Conservation (phyloP, 352 stramenopile genomes). For the Phytophthora sp. region DNA sequence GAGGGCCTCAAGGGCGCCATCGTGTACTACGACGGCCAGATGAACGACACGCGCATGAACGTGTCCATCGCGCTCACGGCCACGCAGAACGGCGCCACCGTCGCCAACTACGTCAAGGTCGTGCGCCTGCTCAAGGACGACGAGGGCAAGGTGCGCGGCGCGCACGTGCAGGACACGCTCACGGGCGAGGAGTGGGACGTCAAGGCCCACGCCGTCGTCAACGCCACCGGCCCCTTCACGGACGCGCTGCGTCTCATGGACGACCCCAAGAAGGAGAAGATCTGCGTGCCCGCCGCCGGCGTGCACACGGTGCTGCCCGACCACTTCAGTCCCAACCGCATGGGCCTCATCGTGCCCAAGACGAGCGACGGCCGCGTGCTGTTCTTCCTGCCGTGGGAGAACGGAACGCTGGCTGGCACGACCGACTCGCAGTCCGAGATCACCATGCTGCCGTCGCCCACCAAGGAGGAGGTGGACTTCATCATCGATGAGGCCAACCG, state of each 20-base stretch:
- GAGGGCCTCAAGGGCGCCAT: conserved; percentile 93
- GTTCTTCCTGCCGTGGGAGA: conserved; percentile 98
- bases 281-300: conserved; percentile 93
- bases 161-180: conserved; percentile 88
- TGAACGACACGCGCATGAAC: conserved; percentile 96
- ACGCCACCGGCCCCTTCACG: conserved; percentile 96
- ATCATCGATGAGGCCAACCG: conserved; percentile 94
- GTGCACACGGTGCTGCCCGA: conserved; percentile 96
- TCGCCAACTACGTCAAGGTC: conserved; percentile 94
- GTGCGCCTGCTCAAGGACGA: conserved; percentile 86
- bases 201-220: conserved; percentile 90
- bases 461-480: conserved; percentile 93
- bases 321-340: conserved; percentile 94
- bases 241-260: conserved; percentile 93
- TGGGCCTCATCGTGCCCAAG: conserved; percentile 97
- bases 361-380: conserved; percentile 93
- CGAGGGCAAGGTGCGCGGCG: conserved; percentile 85
- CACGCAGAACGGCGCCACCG: conserved; percentile 91
- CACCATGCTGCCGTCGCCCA: conserved; percentile 94
- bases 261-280: conserved; percentile 86
- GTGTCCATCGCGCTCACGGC: conserved; percentile 95
- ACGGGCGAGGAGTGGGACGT: conserved; percentile 93
- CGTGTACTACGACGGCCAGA: conserved; percentile 92
- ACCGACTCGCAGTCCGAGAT: conserved; percentile 94
- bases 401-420: conserved; percentile 92